Evolutionary conservation across 176 grass and related monocot species (phyloP).

Genomic region (Eleusine indica): DNA sequence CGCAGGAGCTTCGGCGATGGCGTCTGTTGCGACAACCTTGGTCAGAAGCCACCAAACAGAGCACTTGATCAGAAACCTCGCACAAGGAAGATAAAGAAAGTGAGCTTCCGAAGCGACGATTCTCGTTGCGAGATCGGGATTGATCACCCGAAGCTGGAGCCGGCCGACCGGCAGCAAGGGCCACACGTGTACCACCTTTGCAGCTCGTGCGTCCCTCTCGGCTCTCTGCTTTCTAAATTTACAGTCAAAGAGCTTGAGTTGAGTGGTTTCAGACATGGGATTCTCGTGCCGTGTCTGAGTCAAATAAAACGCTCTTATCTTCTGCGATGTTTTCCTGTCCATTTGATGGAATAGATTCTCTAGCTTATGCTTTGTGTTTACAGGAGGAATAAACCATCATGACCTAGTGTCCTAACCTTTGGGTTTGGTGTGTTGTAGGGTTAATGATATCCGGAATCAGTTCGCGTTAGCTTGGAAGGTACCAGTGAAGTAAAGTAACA

Average conservation of each 20-base stretch:
- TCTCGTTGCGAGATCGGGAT: conserved; percentile 43
- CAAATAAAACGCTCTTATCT: conserved; percentile 22
- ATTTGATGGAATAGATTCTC: background rate
- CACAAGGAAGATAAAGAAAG: background rate
- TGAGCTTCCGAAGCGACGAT: conserved; percentile 39
- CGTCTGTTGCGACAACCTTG: conserved; percentile 32
- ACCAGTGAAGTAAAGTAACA: conserved; percentile 34
- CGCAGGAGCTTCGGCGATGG: conserved; percentile 39
- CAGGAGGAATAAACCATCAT: conserved; percentile 28
- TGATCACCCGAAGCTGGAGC: conserved; percentile 38
- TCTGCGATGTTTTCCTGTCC: conserved; percentile 3
- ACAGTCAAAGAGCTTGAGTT: background rate
- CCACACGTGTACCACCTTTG: conserved; percentile 34
- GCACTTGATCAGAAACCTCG: conserved; percentile 32
- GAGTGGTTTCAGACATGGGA: background rate
- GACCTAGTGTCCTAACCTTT: conserved; percentile 26
- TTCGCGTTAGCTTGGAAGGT: conserved; percentile 41
- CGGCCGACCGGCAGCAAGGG: conserved; percentile 31
- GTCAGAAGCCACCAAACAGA: conserved; percentile 42
- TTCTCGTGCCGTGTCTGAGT: conserved; percentile 23
- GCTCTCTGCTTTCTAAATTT: conserved; percentile 5
- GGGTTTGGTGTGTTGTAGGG: conserved; percentile 24
- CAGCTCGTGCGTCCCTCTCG: conserved; percentile 39
- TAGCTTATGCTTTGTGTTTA: conserved; percentile 37
- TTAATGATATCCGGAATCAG: conserved; percentile 8